Evolutionary conservation across 2,329 filamentous ascomycete genomes (phyloP), one percentile per base, ranked within the genome.

Genomic region (Penicillium digitatum): DNA sequence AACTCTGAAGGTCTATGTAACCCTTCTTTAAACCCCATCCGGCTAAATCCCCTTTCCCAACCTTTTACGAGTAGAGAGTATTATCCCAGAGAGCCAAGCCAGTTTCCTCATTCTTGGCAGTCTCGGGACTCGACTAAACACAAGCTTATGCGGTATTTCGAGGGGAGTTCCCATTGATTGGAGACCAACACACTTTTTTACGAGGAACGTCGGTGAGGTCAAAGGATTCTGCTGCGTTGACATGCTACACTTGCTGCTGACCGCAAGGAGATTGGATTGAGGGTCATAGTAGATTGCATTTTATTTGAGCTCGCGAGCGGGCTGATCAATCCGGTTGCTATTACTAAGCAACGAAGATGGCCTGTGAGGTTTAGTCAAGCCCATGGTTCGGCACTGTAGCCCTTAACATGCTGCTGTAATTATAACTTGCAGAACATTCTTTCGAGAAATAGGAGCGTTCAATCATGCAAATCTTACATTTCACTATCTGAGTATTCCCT

Each of bases 1-100:
- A 20, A 50, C 55, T 48, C 48, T 43, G 46, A 52, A 56, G 22
- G 18, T 45, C 62, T 63, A 64, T 64, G 62, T 64, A 64, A 64
- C 62, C 62, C 52, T 64, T 54, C 58, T 40, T 31, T 35, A 43
- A 43, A 24, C 27, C n/a, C 34, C 14, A 20, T 24, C 29, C 52
- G 57, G 61, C 55, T 60, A 59, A 48, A 40, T 26, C 48, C 34
- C 40, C 9, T n/a, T 60, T 51, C 57, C 16, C 24, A 34, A 32
- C 27, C 35, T 18, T 24, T 34, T 10, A 27, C 6, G 26, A 39
- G 38, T 11, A 39, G 43, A 26, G 44, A 27, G n/a, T n/a, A n/a
- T 40, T 20, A 18, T 48, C 42, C 35, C 24, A 9, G 26, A 27
- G n/a, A 37, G 34, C n/a, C 31, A 43, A 31, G 39, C 31, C 51